Conservation (phyloP, 1,139 yeast species). For the Yamadazyma spencermartinsiae region DNA sequence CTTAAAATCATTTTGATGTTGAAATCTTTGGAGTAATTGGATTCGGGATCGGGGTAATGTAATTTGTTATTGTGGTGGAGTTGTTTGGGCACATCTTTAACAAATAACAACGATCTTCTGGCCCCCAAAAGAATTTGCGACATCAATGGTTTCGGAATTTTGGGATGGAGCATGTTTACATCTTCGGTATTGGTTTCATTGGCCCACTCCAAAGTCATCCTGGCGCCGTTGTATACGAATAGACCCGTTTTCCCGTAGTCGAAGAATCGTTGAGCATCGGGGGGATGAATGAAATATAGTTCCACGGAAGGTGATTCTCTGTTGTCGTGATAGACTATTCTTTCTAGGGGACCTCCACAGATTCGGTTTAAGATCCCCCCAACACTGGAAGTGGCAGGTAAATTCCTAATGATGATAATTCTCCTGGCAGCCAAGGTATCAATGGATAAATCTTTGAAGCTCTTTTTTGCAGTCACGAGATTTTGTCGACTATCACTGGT, state of each 20-base stretch:
- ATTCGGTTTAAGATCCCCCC: conserved; percentile 57
- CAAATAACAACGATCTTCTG: conserved; percentile 35
- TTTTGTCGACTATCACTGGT: not conserved
- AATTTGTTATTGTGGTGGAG: conserved; percentile 1
- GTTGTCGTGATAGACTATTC: conserved; percentile 30
- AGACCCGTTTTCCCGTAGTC: conserved; percentile 54
- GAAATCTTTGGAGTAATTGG: conserved; percentile 31
- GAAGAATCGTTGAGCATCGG: conserved; percentile 58
- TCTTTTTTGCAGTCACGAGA: not conserved
- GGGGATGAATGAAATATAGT: conserved; percentile 52
- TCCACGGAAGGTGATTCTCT: conserved; percentile 32
- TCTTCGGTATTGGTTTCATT: conserved; percentile 24
- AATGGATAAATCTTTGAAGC: not conserved
- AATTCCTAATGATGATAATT: conserved; percentile 20
- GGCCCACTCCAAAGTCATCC: conserved; percentile 45
- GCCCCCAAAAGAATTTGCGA: conserved; percentile 34
- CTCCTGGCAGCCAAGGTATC: conserved; percentile 12
- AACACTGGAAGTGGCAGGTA: conserved; percentile 35
- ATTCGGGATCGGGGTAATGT: conserved; percentile 32
- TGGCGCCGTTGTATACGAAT: conserved; percentile 61
- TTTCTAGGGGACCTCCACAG: conserved; percentile 75
- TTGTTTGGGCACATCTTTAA: conserved; percentile 24
- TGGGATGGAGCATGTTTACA: conserved; percentile 28
- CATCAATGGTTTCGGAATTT: conserved; percentile 26
- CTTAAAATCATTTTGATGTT: conserved; percentile 32